Conservation (phyloP, 2,329 filamentous ascomycete genomes). For the Trichoderma atrobrunneum region DNA sequence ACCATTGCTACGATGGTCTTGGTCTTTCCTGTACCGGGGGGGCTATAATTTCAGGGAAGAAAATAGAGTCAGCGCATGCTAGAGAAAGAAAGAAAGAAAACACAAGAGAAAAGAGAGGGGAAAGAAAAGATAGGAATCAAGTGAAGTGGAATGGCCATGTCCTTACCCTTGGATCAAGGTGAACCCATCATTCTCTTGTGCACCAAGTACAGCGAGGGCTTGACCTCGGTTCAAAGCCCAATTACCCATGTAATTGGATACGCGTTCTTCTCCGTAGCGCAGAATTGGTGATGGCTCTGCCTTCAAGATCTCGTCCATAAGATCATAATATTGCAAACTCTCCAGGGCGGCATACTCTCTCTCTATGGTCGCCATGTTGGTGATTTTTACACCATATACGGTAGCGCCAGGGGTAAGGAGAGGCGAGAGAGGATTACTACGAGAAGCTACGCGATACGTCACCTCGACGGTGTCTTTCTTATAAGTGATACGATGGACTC, state of each 20-base stretch:
- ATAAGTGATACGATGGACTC: conserved; percentile 74
- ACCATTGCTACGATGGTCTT: conserved; percentile 98
- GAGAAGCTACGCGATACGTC: conserved; percentile 76
- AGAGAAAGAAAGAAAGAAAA: neutral
- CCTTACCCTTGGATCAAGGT: conserved; percentile 85
- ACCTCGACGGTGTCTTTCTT: conserved; percentile 83
- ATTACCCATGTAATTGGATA: conserved; percentile 66
- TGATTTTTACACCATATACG: conserved; percentile 76
- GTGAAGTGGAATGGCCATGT: neutral
- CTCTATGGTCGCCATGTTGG: conserved; percentile 91
- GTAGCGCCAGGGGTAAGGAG: conserved; percentile 66
- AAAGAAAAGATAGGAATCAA: neutral
- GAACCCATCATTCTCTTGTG: conserved; percentile 93
- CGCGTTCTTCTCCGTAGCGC: conserved; percentile 70
- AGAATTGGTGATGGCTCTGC: conserved; percentile 89
- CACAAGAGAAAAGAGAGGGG: neutral
- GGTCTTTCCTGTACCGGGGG: conserved; percentile 95
- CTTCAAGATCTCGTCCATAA: conserved; percentile 86
- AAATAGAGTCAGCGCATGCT: neutral
- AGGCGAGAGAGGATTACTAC: conserved; percentile 58
- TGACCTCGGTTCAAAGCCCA: conserved; percentile 88
- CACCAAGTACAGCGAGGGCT: conserved; percentile 86
- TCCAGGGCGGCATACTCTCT: conserved; percentile 91
- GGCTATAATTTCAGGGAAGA: conserved; percentile 45
- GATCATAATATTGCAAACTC: conserved; percentile 90